These are phyloP conservation scores for Garcileccinum viscosum DNA, from an alignment of 1,284 basidiomycete genomes.

Conservation along the genomic window DNA sequence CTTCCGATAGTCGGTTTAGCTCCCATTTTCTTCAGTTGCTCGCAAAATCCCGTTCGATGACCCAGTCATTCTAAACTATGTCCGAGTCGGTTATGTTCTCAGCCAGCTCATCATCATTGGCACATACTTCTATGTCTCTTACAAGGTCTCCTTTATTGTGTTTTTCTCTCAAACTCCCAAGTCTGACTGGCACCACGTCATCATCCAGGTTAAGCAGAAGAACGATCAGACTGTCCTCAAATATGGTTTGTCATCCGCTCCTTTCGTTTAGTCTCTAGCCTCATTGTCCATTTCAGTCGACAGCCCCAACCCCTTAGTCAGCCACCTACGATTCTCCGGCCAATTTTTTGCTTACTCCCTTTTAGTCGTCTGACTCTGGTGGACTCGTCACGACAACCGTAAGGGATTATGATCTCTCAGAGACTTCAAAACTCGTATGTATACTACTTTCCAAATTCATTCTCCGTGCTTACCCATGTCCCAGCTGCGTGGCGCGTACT, in stretches of 20 bases:
- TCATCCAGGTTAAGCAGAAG: slow-evolving; percentile 83
- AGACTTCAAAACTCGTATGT: slow-evolving; percentile 86
- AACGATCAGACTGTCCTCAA: slow-evolving; percentile 96
- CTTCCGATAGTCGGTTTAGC: neutral
- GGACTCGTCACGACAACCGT: slow-evolving; percentile 92
- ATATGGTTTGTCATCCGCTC: slow-evolving; percentile 67
- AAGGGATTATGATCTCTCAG: slow-evolving; percentile 90
- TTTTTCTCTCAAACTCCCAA: neutral
- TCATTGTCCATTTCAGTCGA: slow-evolving; percentile 54
- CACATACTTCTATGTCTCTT: slow-evolving; percentile 78
- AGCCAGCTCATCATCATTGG: slow-evolving; percentile 76
- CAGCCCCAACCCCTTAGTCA: slow-evolving; percentile 63
- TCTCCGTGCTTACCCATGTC: neutral
- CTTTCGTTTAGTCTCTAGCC: neutral
- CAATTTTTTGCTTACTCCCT: slow-evolving; percentile 11
- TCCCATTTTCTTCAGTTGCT: slow-evolving; percentile 63
- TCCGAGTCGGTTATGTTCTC: slow-evolving; percentile 83
- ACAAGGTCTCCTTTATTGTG: slow-evolving; percentile 54
- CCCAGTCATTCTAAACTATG: slow-evolving; percentile 81
- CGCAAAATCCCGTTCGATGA: slow-evolving; percentile 92
- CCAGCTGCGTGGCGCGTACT: slow-evolving; percentile 75
- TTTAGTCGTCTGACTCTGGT: slow-evolving; percentile 73
- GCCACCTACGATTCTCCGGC: slow-evolving; percentile 19
- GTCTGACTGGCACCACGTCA: slow-evolving; percentile 28
- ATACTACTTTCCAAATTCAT: neutral